Conservation (phyloP, 2,329 filamentous ascomycete genomes). For the Dactylella cylindrospora region DNA sequence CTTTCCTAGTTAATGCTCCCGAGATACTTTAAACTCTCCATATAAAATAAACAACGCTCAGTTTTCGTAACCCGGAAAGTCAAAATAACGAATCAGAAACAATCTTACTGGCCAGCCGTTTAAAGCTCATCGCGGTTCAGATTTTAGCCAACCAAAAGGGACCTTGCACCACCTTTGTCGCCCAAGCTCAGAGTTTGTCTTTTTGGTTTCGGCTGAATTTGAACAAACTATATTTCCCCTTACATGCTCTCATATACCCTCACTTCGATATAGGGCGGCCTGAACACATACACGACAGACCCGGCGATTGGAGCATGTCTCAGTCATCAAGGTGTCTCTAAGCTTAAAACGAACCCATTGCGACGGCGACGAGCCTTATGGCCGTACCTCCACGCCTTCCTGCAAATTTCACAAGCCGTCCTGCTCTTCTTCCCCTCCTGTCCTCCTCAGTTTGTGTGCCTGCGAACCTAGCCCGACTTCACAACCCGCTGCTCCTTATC, state of each 20-base stretch:
- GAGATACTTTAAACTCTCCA: too few relatives aligned
- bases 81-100: too few relatives aligned
- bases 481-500: background rate
- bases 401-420: slow-evolving; percentile 33
- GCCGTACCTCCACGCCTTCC: slow-evolving; percentile 33
- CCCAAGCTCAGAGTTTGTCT: too few relatives aligned
- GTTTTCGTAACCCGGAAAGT: too few relatives aligned
- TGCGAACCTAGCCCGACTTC: slow-evolving; percentile 13
- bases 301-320: slow-evolving; percentile 24
- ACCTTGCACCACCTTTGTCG: too few relatives aligned
- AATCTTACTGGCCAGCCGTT: too few relatives aligned
- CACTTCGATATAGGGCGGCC: too few relatives aligned
- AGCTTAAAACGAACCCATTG: slow-evolving; percentile 45
- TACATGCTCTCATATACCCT: background rate
- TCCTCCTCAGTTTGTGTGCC: slow-evolving; percentile 9
- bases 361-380: slow-evolving; percentile 43
- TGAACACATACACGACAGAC: background rate
- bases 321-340: slow-evolving; percentile 42
- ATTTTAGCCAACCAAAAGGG: too few relatives aligned
- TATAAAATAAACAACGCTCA: too few relatives aligned
- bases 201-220: slow-evolving; percentile 31
- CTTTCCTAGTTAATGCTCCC: too few relatives aligned
- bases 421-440: background rate
- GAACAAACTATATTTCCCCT: background rate
- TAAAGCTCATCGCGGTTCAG: too few relatives aligned